phyloP scores from a whole-genome alignment of 371 early-diverging fungal species.

The Mucor irregularis region DNA sequence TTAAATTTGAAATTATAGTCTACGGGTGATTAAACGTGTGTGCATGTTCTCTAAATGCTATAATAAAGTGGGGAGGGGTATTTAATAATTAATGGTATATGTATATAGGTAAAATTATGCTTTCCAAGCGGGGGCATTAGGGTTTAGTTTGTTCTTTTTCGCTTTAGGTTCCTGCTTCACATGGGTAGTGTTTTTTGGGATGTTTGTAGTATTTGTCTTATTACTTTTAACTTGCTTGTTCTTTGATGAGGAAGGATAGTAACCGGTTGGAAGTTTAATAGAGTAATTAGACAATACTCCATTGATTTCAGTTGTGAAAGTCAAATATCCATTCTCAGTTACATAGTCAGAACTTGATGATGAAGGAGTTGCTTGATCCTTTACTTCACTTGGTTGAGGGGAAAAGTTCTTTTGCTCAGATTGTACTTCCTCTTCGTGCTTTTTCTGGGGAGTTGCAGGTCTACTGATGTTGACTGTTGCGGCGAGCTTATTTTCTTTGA shows the following conservation, averaged over 20 bases:
- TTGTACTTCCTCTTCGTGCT: no score
- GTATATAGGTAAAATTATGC: not conserved
- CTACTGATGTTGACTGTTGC: no score
- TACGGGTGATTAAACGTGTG: not conserved
- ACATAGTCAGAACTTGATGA: slow-evolving; percentile 11
- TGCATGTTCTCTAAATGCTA: no score
- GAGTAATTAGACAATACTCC: slow-evolving; percentile 38
- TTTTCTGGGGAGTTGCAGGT: not conserved
- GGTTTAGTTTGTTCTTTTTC: slow-evolving; percentile 7
- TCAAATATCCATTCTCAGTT: slow-evolving; percentile 37
- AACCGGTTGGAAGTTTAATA: slow-evolving; percentile 27
- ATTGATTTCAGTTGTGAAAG: slow-evolving; percentile 44
- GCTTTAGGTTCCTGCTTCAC: not conserved
- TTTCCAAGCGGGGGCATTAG: slow-evolving; percentile 21
- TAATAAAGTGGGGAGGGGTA: not conserved
- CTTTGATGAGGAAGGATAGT: not conserved
- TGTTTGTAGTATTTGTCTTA: not conserved
- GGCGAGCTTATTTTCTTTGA: no score
- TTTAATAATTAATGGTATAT: slow-evolving; percentile 1
- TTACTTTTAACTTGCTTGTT: not conserved
- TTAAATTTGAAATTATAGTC: not conserved
- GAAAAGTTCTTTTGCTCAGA: no score
- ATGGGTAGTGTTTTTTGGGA: not conserved
- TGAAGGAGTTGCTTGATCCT: no score
- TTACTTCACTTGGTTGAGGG: no score